Evolutionary conservation across 2,329 filamentous ascomycete species (phyloP), one percentile per base, ranked within the genome.

Genomic region (Pseudogymnoascus sp.): DNA sequence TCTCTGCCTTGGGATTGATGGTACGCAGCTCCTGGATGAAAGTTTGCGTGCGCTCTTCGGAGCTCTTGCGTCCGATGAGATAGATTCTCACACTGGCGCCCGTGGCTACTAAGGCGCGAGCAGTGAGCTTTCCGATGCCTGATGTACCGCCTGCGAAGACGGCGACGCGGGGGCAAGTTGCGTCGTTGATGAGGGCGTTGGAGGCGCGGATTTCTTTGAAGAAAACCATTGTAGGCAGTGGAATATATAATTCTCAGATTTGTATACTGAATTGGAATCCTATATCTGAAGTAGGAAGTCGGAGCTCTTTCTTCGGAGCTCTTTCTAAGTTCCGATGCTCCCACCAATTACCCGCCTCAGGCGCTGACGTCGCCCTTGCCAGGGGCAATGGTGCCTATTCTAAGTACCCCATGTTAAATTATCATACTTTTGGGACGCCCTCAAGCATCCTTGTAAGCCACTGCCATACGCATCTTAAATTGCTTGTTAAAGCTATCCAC

Each of bases 111-210:
- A 83, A 77, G 8, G 74, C 69, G 43, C 75, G 77, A 12, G 82
- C 68, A 0, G 80, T 75, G 14, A 73, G 67, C 60, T 79, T 73
- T 6, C 81, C 81, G 41, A 84, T 81, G 23, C 81, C 81, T 29
- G 76, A 76, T 12, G 81, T 83, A 10, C 75, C 81, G 38, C 81
- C 80, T 6, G 81, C 75, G 63, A 82, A 82, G 39, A 81, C 74
- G 33, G 77, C 77, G 31, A 65, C 45, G 10, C 45, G 61, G 35
- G 64, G 64, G 35, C 61, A 37, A 2, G 58, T 62, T 21, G 49
- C 61, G 52, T 63, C 61, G 26, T 62, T 62, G 43, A 66, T 62
- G 37, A 52, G 60, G 21, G 62, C 60, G 21, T 55, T 63, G 60
- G 60, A 62, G 16, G 63, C 29, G n/a, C n/a, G 14, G 26, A 52